phyloP scores from a whole-genome alignment of 1,284 basidiomycete species.

The Tetrapyrgos nigripes region DNA sequence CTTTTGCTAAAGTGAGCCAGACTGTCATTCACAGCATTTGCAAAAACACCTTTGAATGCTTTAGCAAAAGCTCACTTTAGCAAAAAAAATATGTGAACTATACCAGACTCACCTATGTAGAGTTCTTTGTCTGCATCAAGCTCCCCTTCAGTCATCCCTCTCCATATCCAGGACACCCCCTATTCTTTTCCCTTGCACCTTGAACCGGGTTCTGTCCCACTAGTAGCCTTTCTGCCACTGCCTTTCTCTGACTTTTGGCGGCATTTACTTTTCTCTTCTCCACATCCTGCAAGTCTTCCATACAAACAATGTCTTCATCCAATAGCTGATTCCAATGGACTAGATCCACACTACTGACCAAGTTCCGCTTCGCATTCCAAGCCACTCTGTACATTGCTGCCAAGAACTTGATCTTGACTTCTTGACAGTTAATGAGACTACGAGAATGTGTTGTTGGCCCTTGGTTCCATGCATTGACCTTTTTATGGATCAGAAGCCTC shows the following conservation, averaged over 20 bases:
- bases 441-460: background rate
- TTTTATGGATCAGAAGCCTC: background rate
- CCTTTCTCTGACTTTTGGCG: background rate
- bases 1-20: no score
- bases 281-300: background rate
- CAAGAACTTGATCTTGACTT: background rate
- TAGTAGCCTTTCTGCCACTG: background rate
- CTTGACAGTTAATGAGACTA: background rate
- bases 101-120: background rate
- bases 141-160: background rate
- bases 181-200: background rate
- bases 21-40: no score
- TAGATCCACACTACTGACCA: background rate
- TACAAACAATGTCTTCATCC: background rate
- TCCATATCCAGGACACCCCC: background rate
- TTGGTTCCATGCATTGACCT: background rate
- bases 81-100: no score
- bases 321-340: background rate
- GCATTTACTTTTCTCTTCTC: background rate
- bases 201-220: background rate
- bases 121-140: background rate
- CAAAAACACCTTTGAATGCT: no score
- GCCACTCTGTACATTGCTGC: background rate
- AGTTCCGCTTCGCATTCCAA: background rate
- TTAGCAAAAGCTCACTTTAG: no score